Conservation (phyloP, 176 grass and related monocot species). For the Puya raimondii region DNA sequence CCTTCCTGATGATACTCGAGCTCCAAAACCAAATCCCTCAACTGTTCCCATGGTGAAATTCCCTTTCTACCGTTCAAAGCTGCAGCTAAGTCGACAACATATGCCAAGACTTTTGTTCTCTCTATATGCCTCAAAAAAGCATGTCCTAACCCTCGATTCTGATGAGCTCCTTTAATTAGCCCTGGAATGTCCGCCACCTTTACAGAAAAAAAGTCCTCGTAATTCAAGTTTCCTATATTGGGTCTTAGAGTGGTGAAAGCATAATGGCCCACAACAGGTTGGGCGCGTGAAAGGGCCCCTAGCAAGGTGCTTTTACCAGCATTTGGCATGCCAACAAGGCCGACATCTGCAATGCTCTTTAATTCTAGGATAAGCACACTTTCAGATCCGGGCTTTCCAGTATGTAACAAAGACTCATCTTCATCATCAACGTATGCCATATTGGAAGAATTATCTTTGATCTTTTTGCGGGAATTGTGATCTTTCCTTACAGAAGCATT, state of each 20-base stretch:
- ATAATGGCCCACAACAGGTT: constrained; percentile 57
- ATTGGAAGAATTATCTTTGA: constrained; percentile 20
- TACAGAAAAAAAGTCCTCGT: constrained; percentile 55
- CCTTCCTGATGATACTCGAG: constrained; percentile 72
- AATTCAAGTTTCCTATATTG: constrained; percentile 73
- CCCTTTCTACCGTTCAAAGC: constrained; percentile 47
- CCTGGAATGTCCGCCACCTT: constrained; percentile 88
- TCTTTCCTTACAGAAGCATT: constrained; percentile 48
- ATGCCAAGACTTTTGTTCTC: constrained; percentile 70
- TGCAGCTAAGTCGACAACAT: constrained; percentile 63
- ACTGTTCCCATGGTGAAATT: constrained; percentile 69
- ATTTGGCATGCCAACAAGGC: constrained; percentile 80
- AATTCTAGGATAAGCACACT: constrained; percentile 66
- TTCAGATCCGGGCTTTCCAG: constrained; percentile 49
- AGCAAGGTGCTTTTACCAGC: constrained; percentile 83
- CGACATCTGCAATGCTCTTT: constrained; percentile 86
- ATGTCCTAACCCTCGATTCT: constrained; percentile 79
- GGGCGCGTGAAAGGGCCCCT: constrained; percentile 60
- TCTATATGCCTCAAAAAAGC: constrained; percentile 93
- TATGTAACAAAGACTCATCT: constrained; percentile 16
- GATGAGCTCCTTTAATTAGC: constrained; percentile 73
- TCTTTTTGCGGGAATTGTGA: constrained; percentile 21
- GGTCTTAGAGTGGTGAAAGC: constrained; percentile 77
- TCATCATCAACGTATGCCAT: background rate
- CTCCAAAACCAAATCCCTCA: constrained; percentile 51